Evolutionary conservation across 1,284 basidiomycete species (phyloP).

Genomic region (Phylloboletellus chloephorus): DNA sequence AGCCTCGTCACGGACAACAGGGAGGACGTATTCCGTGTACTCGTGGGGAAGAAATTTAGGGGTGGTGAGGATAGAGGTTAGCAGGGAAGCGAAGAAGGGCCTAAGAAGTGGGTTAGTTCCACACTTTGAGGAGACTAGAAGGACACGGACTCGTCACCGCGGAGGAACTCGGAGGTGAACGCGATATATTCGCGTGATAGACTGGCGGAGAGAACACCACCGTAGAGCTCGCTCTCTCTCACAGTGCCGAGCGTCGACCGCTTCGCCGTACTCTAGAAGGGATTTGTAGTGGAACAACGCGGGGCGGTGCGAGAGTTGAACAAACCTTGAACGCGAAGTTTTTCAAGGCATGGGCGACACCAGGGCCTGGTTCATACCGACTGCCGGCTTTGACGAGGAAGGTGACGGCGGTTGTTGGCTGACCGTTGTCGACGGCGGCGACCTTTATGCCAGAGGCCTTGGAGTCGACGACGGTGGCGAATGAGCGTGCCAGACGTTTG

Average conservation of each 20-base stretch:
- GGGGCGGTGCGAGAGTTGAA: neutral
- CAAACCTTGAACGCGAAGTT: slow-evolving; percentile 95
- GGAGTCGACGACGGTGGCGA: slow-evolving; percentile 75
- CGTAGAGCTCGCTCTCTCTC: slow-evolving; percentile 91
- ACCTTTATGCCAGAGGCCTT: slow-evolving; percentile 70
- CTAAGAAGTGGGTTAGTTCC: slow-evolving; percentile 37
- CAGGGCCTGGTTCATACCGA: slow-evolving; percentile 80
- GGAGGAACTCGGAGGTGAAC: slow-evolving; percentile 91
- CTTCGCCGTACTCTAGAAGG: slow-evolving; percentile 65
- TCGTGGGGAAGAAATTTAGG: slow-evolving; percentile 84
- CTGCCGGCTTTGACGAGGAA: slow-evolving; percentile 89
- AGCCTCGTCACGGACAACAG: slow-evolving; percentile 68
- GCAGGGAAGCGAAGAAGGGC: slow-evolving; percentile 80
- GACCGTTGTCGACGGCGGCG: slow-evolving; percentile 75
- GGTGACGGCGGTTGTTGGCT: slow-evolving; percentile 79
- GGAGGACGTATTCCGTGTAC: slow-evolving; percentile 80
- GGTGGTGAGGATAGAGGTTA: slow-evolving; percentile 78
- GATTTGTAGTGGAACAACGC: slow-evolving; percentile 1
- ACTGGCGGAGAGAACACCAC: slow-evolving; percentile 85
- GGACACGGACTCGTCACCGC: slow-evolving; percentile 87
- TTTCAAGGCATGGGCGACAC: slow-evolving; percentile 88
- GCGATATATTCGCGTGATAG: slow-evolving; percentile 89
- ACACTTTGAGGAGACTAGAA: neutral
- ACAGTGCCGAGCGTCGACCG: slow-evolving; percentile 89
- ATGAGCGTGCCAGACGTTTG: slow-evolving; percentile 59